Evolutionary conservation across 495 filamentous ascomycete species (phyloP).

Genomic region (Apiosordaria backusii): DNA sequence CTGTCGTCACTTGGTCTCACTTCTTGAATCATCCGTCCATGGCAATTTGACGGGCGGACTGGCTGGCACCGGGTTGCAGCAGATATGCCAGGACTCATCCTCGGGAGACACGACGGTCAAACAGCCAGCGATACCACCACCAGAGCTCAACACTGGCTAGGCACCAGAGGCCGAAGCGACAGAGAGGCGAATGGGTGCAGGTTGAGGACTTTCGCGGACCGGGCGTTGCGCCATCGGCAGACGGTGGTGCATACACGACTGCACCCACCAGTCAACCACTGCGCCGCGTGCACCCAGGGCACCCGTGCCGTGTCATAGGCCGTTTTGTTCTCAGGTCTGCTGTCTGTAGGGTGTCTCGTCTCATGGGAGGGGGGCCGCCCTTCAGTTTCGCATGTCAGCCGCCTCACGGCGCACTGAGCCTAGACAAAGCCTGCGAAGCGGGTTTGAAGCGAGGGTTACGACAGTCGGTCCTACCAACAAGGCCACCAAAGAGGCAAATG

Average conservation of each 20-base stretch:
- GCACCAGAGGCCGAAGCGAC: background rate
- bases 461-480: background rate
- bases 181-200: background rate
- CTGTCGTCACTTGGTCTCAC: background rate
- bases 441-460: background rate
- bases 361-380: background rate
- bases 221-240: background rate
- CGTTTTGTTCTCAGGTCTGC: no score
- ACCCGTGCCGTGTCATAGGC: no score
- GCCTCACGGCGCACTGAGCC: background rate
- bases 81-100: no score
- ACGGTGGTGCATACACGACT: background rate
- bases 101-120: no score
- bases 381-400: conserved; percentile 1
- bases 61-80: no score
- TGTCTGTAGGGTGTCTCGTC: no score
- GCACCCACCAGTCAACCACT: no score
- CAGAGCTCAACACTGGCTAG: no score
- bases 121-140: no score
- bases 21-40: no score
- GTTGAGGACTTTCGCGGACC: background rate
- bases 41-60: no score
- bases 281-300: no score
- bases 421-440: background rate
- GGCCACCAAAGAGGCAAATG: background rate